Base-by-base conservation (phyloP, 768 basidiomycete genomes). In the Lyophyllum shimeji region DNA sequence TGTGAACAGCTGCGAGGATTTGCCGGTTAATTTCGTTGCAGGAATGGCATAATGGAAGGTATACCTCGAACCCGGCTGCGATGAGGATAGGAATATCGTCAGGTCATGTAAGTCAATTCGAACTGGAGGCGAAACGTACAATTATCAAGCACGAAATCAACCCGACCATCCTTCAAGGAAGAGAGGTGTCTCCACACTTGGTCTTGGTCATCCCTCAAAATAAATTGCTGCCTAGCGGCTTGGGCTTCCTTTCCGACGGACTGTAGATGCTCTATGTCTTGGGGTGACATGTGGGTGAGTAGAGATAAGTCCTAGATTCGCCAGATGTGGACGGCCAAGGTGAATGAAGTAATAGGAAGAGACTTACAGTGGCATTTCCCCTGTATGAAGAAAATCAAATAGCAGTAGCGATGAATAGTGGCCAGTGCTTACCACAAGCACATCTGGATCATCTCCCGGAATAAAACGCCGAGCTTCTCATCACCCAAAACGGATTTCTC, bases 61-160 rank as follows among this genome's bases (percentile, higher is more conserved):
- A 39, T 68, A 92, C 93, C 80, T 96, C 95, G 61, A 95, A 97
- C 0, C 95, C 95, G 64, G 93, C 93, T 95, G 58, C 2, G 57
- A 54, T 31, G 46, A 37, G 25, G 7, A 54, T 31, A 46, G 39
- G 25, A 6, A 21, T 48, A 21, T 53, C 53, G 33, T 43, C 48
- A 51, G 25, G 34, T 7, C 24, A n/a, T 20, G 20, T 39, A 37
- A 24, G 4, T 18, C 3, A 18, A 23, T 49, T 20, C 40, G 3
- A 7, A 25, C 8, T 9, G 21, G 7, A 29, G 7, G 6, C 11
- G 20, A 12, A 57, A 58, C 71, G 69, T 57, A 95, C 93, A 85
- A 64, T 99, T 98, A 65, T 99, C 96, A 17, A 99, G 74, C 2
- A 98, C 83, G 52, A 98, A 86, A 68, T 98, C 96, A 7, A 95